phyloP scores from a whole-genome alignment of 805 yeast genomes.

The Tetrapisispora iriomotensis region DNA sequence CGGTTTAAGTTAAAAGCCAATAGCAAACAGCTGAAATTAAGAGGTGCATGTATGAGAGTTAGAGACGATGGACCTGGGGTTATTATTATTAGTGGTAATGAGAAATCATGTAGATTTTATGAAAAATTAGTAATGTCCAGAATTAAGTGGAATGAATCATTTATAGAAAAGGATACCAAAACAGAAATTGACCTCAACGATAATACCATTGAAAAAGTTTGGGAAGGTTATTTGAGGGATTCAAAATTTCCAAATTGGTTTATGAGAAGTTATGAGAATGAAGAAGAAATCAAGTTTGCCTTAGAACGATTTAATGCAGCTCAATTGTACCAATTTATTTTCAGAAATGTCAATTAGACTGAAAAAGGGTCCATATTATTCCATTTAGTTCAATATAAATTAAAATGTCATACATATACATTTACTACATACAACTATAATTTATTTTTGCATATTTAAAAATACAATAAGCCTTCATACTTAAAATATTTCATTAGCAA shows the following conservation, averaged over 20 bases:
- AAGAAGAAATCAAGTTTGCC: slow-evolving; percentile 40
- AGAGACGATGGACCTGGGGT: slow-evolving; percentile 39
- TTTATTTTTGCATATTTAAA: no score
- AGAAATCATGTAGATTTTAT: slow-evolving; percentile 49
- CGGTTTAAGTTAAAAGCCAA: slow-evolving; percentile 67
- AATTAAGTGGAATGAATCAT: slow-evolving; percentile 59
- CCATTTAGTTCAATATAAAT: no score
- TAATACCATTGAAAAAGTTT: slow-evolving; percentile 42
- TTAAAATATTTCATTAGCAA: no score
- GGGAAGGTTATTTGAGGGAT: slow-evolving; percentile 61
- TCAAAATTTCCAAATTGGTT: slow-evolving; percentile 62
- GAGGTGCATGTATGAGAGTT: slow-evolving; percentile 50
- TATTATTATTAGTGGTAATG: slow-evolving; percentile 69
- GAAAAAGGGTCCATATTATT: no score
- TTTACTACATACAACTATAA: no score
- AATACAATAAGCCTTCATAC: no score
- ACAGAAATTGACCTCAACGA: slow-evolving; percentile 30
- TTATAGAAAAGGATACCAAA: slow-evolving; percentile 19
- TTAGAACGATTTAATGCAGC: slow-evolving; percentile 45
- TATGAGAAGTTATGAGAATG: slow-evolving; percentile 41
- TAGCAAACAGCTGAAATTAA: slow-evolving; percentile 60
- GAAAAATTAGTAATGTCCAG: slow-evolving; percentile 50
- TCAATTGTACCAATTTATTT: slow-evolving; percentile 18
- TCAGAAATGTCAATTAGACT: no score
- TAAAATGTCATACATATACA: no score